Evolutionary conservation across 2,329 filamentous ascomycete genomes (phyloP), one percentile per base, ranked within the genome.

Genomic region (Fusarium odoratissimum): DNA sequence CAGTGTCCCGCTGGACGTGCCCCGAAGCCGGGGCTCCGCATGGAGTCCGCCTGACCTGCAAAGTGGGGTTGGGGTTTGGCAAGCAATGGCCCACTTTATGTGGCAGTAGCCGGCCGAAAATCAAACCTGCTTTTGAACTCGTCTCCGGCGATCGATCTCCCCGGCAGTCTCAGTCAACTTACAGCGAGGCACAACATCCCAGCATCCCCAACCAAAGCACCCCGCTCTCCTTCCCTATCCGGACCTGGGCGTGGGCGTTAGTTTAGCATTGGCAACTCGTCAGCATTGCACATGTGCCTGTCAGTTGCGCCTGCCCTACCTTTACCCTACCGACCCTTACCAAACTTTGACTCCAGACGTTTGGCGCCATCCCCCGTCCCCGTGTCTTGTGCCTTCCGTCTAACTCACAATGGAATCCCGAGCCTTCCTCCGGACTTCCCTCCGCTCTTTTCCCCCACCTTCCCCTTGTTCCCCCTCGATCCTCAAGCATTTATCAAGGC

Each of bases 31-130:
- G 71, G 72, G 75, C 75, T 77, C 75, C 75, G 75, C 73, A 76
- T 71, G 30, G 46, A 40, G 38, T 58, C 73, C 72, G 64, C 64
- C 74, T 77, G 75, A 77, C 75, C 75, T 75, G 67, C 69, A 72
- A 69, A 72, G 76, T 77, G 75, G 75, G 72, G 75, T 64, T 76
- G 67, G 66, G 74, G 66, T 71, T 73, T 71, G 64, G 55, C 45
- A 62, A 66, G 51, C 45, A 60, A 35, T 46, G 52, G 40, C 42
- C 71, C 71, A 67, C 69, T 72, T 41, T 61, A 62, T 56, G 49
- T 71, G 64, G 64, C 63, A 72, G 64, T 70, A 75, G 64, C 72
- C 64, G 67, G 59, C 67, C 65, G 57, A 72, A 69, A 69, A 71
- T 60, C 63, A 73, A 72, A 65, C 64, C 61, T 69, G 70, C 54